Percentiles rank a stretch among this genome's conserved stretches.
Evolutionary conservation across 345 rosid genomes (phyloP).

Genomic region (Arabidopsis thaliana): DNA sequence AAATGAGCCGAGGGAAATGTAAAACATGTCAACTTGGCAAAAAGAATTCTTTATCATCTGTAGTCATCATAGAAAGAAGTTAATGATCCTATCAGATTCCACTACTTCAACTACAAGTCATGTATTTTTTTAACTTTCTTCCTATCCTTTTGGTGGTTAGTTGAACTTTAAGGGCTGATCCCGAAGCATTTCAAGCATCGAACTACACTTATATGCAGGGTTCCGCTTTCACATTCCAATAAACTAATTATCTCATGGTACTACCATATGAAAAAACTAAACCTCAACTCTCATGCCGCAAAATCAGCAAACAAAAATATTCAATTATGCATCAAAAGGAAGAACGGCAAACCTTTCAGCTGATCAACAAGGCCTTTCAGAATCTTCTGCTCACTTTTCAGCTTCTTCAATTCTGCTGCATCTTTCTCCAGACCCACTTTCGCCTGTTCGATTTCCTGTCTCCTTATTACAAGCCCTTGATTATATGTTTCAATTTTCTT

Average conservation of each 20-base stretch:
- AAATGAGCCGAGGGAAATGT: slow-evolving; percentile 30
- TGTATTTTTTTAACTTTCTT: background rate
- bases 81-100: slow-evolving; percentile 17
- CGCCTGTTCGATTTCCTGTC: slow-evolving; percentile 62
- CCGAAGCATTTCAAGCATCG: background rate
- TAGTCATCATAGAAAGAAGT: background rate
- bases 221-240: slow-evolving; percentile 5
- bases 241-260: slow-evolving; percentile 3
- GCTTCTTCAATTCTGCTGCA: slow-evolving; percentile 67
- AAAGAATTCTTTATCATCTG: background rate
- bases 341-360: slow-evolving; percentile 64
- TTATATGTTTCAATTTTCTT: slow-evolving; percentile 68
- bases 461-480: slow-evolving; percentile 65
- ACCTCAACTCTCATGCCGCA: slow-evolving; percentile 21
- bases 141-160: background rate
- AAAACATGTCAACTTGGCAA: background rate
- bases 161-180: background rate
- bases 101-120: slow-evolving; percentile 19
- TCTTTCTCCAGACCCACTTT: slow-evolving; percentile 69
- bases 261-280: slow-evolving; percentile 4
- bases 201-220: slow-evolving; percentile 11
- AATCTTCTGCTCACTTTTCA: slow-evolving; percentile 74
- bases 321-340: background rate
- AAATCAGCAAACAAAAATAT: background rate
- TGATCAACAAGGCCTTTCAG: slow-evolving; percentile 77